Evolutionary conservation across 2,329 filamentous ascomycete species (phyloP), one percentile per base, ranked within the genome.

Genomic region (Colletotrichum musae): DNA sequence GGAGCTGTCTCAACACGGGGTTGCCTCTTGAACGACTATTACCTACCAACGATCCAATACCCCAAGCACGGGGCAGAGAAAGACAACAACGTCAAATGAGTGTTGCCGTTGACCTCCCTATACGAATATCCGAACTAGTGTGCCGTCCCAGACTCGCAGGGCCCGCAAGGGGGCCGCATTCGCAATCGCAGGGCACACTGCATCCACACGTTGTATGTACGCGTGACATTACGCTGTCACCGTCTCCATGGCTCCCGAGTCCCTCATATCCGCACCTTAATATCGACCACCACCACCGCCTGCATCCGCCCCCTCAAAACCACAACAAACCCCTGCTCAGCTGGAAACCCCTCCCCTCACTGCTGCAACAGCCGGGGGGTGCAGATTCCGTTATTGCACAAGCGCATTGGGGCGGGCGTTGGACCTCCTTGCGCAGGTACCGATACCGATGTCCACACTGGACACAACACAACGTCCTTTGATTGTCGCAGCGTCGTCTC

Each of bases 311-410:
- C 58, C 63, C 59, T 41, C 60, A 41, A 24, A 32, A 61, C 61
- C 48, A 41, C 47, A 18, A 32, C 13, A 21, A 68, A 68, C 65
- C 65, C 65, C 60, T 68, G 65, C 48, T 16, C 65, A 68, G 60
- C 60, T 63, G 60, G 60, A 63, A 53, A 62, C 59, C 51, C 48
- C 39, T n/a, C 41, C 13, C 41, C 41, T 18, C 10, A 9, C 47
- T 50, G 18, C 47, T 63, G 60, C 60, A 57, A 36, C 41, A 48
- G 60, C 50, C 50, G 58, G 47, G 47, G 21, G 47, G 45, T 18
- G 16, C 45, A 47, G 45, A 47, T 47, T n/a, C 50, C 39, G 15
- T 61, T 50, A 62, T 62, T 62, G 21, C 47, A 45, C 58, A 43
- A 45, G 12, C 21, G 12, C 18, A 36, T 36, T 10, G 10, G 7